phyloP scores from a whole-genome alignment of 2,329 filamentous ascomycete genomes.

The Diplodia intermedia region DNA sequence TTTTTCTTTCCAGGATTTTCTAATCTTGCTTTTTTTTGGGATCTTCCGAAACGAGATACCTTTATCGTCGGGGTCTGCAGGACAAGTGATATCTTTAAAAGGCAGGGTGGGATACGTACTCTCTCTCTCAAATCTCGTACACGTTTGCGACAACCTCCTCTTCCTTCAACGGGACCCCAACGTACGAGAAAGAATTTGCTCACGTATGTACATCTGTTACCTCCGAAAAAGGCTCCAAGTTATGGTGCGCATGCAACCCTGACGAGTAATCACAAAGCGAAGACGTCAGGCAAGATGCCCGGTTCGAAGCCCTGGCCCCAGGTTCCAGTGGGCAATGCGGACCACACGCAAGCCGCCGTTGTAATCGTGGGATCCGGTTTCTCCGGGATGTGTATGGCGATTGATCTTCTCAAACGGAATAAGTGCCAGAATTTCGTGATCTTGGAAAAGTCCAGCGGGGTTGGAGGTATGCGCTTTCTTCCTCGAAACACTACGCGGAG shows the following conservation, averaged over 20 bases:
- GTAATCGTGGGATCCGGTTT: constrained; percentile 65
- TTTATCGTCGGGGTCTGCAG: neutral
- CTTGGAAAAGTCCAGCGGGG: constrained; percentile 61
- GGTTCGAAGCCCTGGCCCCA: constrained; percentile 54
- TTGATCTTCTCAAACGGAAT: constrained; percentile 61
- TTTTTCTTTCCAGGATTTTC: neutral
- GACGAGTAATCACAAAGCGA: too few relatives aligned
- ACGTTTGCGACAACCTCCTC: neutral
- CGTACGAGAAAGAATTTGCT: neutral
- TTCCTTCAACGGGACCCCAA: neutral
- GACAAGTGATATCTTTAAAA: neutral
- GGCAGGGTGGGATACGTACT: neutral
- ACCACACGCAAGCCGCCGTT: constrained; percentile 60
- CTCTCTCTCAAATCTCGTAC: too few relatives aligned
- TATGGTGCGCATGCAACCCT: neutral
- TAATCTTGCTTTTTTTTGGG: neutral
- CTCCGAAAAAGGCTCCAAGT: neutral
- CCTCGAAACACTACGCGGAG: neutral
- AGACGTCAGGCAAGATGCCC: constrained; percentile 42
- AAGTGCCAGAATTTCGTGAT: constrained; percentile 64
- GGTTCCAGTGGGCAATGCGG: constrained; percentile 56
- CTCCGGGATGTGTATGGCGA: constrained; percentile 64
- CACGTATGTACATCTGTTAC: neutral
- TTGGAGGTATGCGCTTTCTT: constrained; percentile 57
- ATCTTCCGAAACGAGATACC: neutral